A percentile compares a stretch with the other conserved stretches of the same genome.
These are phyloP conservation scores for Coemansia sp. DNA, from an alignment of 192 early-diverging fungal species.

Conservation along the genomic window DNA sequence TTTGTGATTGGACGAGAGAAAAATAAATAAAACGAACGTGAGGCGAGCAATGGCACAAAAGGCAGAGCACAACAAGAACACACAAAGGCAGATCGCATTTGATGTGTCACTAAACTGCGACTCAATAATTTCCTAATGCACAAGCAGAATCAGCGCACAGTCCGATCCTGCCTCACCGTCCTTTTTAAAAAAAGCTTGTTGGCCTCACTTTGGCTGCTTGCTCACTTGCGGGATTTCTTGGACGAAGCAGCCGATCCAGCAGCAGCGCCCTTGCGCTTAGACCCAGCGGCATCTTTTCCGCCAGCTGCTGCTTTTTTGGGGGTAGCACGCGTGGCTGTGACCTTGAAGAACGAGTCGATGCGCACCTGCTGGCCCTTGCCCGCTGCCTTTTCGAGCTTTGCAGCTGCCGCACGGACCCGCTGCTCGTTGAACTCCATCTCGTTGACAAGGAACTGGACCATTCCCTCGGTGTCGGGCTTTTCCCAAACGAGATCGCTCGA, in stretches of 20 bases:
- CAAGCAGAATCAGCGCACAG: too few relatives aligned
- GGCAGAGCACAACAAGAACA: too few relatives aligned
- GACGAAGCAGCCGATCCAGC: constrained; percentile 10
- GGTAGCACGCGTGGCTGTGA: constrained; percentile 16
- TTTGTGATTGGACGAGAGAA: too few relatives aligned
- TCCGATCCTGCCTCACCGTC: too few relatives aligned
- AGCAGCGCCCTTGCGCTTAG: constrained; percentile 26
- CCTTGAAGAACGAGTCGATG: constrained; percentile 88
- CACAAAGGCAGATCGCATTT: too few relatives aligned
- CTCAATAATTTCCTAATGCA: too few relatives aligned
- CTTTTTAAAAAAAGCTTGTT: too few relatives aligned
- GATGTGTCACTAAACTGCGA: too few relatives aligned
- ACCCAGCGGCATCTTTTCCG: neutral
- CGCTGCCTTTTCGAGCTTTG: constrained; percentile 76
- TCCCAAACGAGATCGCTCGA: constrained; percentile 66
- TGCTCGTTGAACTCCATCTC: constrained; percentile 98
- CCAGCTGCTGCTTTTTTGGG: neutral
- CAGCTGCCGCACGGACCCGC: constrained; percentile 74
- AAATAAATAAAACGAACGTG: too few relatives aligned
- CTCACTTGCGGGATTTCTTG: constrained; percentile 26
- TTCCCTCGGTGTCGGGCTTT: constrained; percentile 72
- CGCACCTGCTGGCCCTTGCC: constrained; percentile 86
- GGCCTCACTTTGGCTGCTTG: neutral
- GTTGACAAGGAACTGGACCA: constrained; percentile 85
- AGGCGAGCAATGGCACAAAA: too few relatives aligned